These are phyloP conservation scores for Chlorociboria aeruginascens DNA, from an alignment of 495 filamentous ascomycete species.

Conservation along the genomic window DNA sequence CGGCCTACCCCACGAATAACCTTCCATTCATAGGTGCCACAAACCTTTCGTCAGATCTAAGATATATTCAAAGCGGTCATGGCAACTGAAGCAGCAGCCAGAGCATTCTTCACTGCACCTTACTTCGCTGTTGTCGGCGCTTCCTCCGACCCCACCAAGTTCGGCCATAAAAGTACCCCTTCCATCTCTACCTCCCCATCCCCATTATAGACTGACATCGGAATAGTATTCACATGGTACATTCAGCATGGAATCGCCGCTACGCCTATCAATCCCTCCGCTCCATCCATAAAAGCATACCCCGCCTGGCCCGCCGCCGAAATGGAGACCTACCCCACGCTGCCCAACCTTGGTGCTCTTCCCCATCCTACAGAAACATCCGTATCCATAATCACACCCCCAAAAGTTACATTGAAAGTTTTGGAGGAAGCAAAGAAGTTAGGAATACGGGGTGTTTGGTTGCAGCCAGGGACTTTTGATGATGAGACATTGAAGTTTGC, in stretches of 20 bases:
- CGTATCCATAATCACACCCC: slow-evolving; percentile 81
- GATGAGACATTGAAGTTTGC: slow-evolving; percentile 60
- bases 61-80: slow-evolving; percentile 9
- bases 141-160: slow-evolving; percentile 70
- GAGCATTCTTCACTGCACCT: slow-evolving; percentile 70
- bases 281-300: slow-evolving; percentile 43
- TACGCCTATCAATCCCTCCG: slow-evolving; percentile 70
- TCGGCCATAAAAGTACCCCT: slow-evolving; percentile 69
- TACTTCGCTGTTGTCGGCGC: slow-evolving; percentile 88
- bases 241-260: slow-evolving; percentile 60
- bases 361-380: slow-evolving; percentile 55
- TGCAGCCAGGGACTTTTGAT: slow-evolving; percentile 86
- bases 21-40: not conserved
- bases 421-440: slow-evolving; percentile 69
- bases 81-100: slow-evolving; percentile 48
- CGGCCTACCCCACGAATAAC: too few species aligned
- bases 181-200: not conserved
- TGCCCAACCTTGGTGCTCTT: slow-evolving; percentile 52
- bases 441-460: slow-evolving; percentile 72
- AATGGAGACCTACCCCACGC: slow-evolving; percentile 44
- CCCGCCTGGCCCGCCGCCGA: slow-evolving; percentile 23
- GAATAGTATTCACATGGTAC: slow-evolving; percentile 81
- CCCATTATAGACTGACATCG: not conserved
- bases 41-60: not conserved
- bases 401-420: slow-evolving; percentile 53